Conservation (phyloP, 257 asterid genomes). For the Solanum bulbocastanum region DNA sequence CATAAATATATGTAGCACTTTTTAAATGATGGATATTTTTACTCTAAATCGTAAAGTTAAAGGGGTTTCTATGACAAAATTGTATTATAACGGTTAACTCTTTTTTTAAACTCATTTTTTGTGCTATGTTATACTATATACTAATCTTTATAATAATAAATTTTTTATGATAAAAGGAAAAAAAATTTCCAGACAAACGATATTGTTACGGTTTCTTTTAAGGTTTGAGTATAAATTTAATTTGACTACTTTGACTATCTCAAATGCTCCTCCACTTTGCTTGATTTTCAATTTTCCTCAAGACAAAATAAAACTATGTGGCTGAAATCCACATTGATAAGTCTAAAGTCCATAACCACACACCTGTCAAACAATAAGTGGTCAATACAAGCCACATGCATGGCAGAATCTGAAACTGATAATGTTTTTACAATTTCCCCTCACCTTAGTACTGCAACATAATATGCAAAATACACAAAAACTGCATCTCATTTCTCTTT, state of each 20-base stretch:
- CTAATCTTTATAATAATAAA: not conserved
- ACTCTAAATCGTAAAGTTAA: no score
- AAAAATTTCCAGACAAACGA: not conserved
- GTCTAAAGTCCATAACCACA: slow-evolving; percentile 15
- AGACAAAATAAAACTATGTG: not conserved
- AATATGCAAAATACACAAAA: slow-evolving; percentile 4
- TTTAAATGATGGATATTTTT: no score
- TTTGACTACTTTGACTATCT: not conserved
- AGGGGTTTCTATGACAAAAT: no score
- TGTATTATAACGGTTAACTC: no score
- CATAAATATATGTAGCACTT: not conserved
- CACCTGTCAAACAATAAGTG: slow-evolving; percentile 39
- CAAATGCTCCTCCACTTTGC: not conserved
- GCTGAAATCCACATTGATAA: not conserved
- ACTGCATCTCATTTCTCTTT: not conserved
- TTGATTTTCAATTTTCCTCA: not conserved
- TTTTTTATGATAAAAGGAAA: not conserved
- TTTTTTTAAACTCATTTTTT: no score
- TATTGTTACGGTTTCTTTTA: not conserved
- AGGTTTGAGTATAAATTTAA: not conserved
- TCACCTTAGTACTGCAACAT: not conserved
- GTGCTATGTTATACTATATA: no score
- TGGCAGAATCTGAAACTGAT: slow-evolving; percentile 27
- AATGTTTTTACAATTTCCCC: not conserved
- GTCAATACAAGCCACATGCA: slow-evolving; percentile 31